phyloP scores from a whole-genome alignment of 139 green algal genomes.

The Tetradesmus lagerheimii region DNA sequence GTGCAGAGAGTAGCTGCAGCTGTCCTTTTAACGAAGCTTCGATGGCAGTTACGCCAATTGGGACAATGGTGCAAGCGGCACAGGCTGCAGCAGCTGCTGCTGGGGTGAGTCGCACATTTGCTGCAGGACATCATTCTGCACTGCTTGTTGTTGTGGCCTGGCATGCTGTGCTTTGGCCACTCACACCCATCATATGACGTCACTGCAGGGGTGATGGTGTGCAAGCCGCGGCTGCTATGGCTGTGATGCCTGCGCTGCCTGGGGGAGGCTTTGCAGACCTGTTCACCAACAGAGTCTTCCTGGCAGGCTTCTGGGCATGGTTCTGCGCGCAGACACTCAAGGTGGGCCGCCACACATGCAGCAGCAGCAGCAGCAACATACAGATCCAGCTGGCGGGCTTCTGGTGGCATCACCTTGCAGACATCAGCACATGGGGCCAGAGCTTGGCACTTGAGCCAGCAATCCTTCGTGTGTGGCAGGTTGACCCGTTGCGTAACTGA shows the following conservation, averaged over 20 bases:
- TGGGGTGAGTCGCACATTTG: background rate
- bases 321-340: conserved; percentile 90
- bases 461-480: background rate
- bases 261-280: conserved; percentile 63
- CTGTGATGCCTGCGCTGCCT: conserved; percentile 48
- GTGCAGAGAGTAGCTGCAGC: background rate
- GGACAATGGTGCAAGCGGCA: conserved; percentile 15
- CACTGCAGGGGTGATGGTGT: conserved; percentile 1
- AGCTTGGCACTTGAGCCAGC: background rate
- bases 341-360: conserved; percentile 49
- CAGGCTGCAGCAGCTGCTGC: conserved; percentile 34
- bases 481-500: too few relatives aligned
- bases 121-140: background rate
- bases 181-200: background rate
- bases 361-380: background rate
- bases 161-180: background rate
- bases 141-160: background rate
- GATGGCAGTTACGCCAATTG: conserved; percentile 11
- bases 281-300: conserved; percentile 86
- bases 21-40: background rate
- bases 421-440: background rate
- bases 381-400: too few relatives aligned
- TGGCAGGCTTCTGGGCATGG: conserved; percentile 92
- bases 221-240: conserved; percentile 5
- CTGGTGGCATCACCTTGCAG: background rate